Conservation (phyloP, 768 basidiomycete genomes). For the Hypsizygus marmoreus region DNA sequence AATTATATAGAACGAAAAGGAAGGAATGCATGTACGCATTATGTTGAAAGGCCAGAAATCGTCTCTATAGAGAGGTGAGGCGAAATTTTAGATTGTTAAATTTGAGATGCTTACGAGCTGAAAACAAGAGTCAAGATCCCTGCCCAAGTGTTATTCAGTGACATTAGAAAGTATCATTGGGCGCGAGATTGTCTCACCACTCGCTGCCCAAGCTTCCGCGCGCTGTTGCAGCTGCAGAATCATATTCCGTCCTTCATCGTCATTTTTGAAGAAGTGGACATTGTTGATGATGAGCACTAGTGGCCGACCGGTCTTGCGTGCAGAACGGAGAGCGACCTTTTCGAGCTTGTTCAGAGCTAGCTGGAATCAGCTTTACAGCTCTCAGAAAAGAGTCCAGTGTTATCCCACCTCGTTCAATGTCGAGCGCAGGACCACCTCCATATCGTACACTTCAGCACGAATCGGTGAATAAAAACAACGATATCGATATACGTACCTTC, state of each 20-base stretch:
- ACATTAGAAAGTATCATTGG: constrained; percentile 4
- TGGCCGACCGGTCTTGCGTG: constrained; percentile 59
- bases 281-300: constrained; percentile 85
- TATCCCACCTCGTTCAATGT: constrained; percentile 72
- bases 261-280: constrained; percentile 71
- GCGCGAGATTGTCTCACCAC: constrained; percentile 46
- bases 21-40: constrained; percentile 50
- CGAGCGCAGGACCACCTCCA: constrained; percentile 71
- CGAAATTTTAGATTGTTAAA: neutral
- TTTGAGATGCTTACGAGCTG: constrained; percentile 65
- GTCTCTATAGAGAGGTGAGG: constrained; percentile 58
- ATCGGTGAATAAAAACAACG: neutral
- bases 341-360: constrained; percentile 79
- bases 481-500: constrained; percentile 51
- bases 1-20: constrained; percentile 2
- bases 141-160: constrained; percentile 21
- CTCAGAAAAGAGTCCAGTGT: constrained; percentile 2
- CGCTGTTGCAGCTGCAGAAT: constrained; percentile 86
- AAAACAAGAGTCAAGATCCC: constrained; percentile 82
- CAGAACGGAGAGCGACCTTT: constrained; percentile 76
- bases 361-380: neutral
- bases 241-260: constrained; percentile 75
- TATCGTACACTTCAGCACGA: neutral
- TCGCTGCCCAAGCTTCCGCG: constrained; percentile 84
- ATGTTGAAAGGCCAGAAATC: constrained; percentile 82